Evolutionary conservation across 1,284 basidiomycete genomes (phyloP).

Genomic region (Ceratobasidium sp.): DNA sequence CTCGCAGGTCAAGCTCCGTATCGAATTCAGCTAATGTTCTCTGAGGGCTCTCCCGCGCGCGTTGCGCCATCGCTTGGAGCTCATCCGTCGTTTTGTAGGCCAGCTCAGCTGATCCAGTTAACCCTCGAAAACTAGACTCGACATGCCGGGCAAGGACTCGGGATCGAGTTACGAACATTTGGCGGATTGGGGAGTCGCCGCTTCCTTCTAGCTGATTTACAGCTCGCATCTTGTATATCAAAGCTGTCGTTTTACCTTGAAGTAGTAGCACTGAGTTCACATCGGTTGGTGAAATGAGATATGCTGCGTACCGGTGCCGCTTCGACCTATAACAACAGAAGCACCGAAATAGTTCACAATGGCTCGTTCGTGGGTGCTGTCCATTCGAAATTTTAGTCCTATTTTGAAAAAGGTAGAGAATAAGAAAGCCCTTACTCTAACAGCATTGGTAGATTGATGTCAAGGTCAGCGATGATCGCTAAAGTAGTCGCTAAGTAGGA

Average conservation of each 20-base stretch:
- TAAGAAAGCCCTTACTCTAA: neutral
- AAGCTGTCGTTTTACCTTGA: slow-evolving; percentile 2
- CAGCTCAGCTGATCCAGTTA: neutral
- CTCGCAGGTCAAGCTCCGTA: neutral
- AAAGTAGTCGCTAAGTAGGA: no score
- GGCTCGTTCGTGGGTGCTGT: neutral
- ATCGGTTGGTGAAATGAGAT: neutral
- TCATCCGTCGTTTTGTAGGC: neutral
- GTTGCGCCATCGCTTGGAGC: neutral
- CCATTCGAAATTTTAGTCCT: neutral
- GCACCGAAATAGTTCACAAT: neutral
- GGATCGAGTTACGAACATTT: slow-evolving; percentile 13
- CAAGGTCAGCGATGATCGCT: neutral
- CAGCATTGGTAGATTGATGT: neutral
- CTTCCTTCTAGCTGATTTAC: neutral
- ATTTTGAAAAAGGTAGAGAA: neutral
- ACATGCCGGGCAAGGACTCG: neutral
- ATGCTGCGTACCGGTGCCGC: neutral
- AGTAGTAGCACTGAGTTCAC: no score
- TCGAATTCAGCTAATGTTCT: neutral
- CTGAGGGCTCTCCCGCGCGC: neutral
- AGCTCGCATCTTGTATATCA: slow-evolving; percentile 10
- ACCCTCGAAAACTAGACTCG: neutral
- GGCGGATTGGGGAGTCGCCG: neutral
- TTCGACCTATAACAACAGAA: neutral